These are phyloP conservation scores for Cercospora sp. DNA, from an alignment of 2,329 filamentous ascomycete genomes.

Conservation along the genomic window DNA sequence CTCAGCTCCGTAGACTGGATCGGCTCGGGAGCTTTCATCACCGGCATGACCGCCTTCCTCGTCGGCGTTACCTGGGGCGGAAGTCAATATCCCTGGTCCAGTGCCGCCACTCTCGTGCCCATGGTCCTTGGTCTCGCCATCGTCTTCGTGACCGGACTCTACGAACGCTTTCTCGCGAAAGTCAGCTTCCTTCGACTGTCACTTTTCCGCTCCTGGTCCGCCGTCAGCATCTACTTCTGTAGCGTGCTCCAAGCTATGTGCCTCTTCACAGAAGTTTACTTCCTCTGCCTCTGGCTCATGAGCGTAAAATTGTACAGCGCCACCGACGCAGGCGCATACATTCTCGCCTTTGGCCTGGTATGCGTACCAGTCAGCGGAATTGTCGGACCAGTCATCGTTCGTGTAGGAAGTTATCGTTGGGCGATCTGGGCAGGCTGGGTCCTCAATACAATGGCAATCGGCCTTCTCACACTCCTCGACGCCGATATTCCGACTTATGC, in stretches of 20 bases:
- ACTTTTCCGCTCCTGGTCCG: slow-evolving; percentile 37
- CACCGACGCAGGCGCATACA: slow-evolving; percentile 41
- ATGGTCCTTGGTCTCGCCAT: slow-evolving; percentile 38
- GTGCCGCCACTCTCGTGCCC: slow-evolving; percentile 39
- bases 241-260: slow-evolving; percentile 37
- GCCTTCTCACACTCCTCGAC: slow-evolving; percentile 46
- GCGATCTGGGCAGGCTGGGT: slow-evolving; percentile 33
- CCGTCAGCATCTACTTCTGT: slow-evolving; percentile 35
- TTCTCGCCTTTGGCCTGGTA: slow-evolving; percentile 42
- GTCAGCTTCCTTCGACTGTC: slow-evolving; percentile 34
- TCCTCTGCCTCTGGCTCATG: slow-evolving; percentile 46
- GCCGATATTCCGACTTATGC: slow-evolving; percentile 39
- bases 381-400: slow-evolving; percentile 35
- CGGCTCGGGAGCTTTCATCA: slow-evolving; percentile 28
- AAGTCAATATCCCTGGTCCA: slow-evolving; percentile 40
- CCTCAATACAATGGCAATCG: slow-evolving; percentile 45
- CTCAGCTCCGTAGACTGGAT: slow-evolving; percentile 31
- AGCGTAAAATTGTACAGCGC: slow-evolving; percentile 44
- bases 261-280: slow-evolving; percentile 42
- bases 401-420: slow-evolving; percentile 34
- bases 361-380: slow-evolving; percentile 30
- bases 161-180: slow-evolving; percentile 29
- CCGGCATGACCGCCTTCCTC: slow-evolving; percentile 31
- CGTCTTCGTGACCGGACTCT: slow-evolving; percentile 31
- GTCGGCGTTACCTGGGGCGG: slow-evolving; percentile 42